Percentiles rank a stretch among this genome's conserved stretches.
phyloP scores from a whole-genome alignment of 768 basidiomycete genomes.

The Tulasnella sp. region DNA sequence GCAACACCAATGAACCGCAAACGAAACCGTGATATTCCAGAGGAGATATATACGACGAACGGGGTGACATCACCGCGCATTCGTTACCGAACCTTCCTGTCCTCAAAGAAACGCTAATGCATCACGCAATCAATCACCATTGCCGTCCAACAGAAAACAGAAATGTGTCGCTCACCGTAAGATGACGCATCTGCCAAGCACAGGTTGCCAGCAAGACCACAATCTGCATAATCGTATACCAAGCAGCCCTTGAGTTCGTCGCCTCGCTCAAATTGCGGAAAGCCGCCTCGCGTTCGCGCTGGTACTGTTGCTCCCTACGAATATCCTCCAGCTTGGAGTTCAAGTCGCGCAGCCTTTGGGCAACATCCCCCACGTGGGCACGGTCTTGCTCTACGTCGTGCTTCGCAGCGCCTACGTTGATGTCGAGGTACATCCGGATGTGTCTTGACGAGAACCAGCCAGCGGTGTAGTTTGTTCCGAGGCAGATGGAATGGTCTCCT shows the following conservation, averaged over 20 bases:
- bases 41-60: too few species aligned
- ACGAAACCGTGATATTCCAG: conserved; percentile 15
- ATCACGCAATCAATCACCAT: background rate
- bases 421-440: conserved; percentile 88
- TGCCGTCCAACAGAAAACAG: background rate
- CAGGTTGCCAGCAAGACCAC: conserved; percentile 72
- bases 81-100: conserved; percentile 60
- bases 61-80: background rate
- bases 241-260: conserved; percentile 87
- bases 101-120: conserved; percentile 72
- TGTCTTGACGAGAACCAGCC: conserved; percentile 73
- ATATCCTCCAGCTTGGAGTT: conserved; percentile 91
- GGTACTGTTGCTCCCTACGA: conserved; percentile 91
- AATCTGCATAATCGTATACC: conserved; percentile 88
- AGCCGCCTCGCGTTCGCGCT: conserved; percentile 86
- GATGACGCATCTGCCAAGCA: conserved; percentile 84
- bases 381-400: conserved; percentile 80
- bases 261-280: conserved; percentile 79
- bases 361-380: conserved; percentile 69
- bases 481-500: conserved; percentile 94
- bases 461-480: conserved; percentile 77
- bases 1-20: conserved; percentile 20
- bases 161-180: conserved; percentile 48
- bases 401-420: conserved; percentile 80
- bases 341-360: conserved; percentile 75